Percentiles rank a stretch among this genome's conserved stretches.
Conservation (phyloP, 208 protist species). For the Strigomonas culicis region DNA sequence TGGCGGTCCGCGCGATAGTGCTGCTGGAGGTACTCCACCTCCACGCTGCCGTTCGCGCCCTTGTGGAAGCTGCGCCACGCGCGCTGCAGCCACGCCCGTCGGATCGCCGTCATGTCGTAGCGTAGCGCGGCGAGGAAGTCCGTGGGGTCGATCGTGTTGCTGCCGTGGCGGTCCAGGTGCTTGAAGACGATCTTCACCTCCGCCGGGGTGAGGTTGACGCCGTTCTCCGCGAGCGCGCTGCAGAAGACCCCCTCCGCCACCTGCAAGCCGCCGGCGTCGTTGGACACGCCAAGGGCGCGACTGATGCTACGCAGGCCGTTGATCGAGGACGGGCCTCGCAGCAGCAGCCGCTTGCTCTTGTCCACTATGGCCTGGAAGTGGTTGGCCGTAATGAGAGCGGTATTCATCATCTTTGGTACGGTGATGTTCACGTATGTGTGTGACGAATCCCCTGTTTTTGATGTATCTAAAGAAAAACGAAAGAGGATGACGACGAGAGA, state of each 20-base stretch:
- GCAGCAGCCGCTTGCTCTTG: constrained; percentile 58
- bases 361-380: constrained; percentile 35
- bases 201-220: constrained; percentile 36
- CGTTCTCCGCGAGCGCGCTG: constrained; percentile 34
- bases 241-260: constrained; percentile 37
- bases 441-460: too few species aligned
- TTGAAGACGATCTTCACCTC: constrained; percentile 57
- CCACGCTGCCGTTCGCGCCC: constrained; percentile 30
- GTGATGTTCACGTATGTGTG: too few species aligned
- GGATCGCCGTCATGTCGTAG: constrained; percentile 38
- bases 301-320: constrained; percentile 80
- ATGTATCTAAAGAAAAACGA: background rate
- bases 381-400: constrained; percentile 26
- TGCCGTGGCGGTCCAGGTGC: constrained; percentile 57
- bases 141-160: constrained; percentile 48
- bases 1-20: constrained; percentile 46
- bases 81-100: constrained; percentile 53
- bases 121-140: constrained; percentile 72
- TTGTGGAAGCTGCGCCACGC: constrained; percentile 56
- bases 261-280: constrained; percentile 45
- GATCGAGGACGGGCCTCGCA: constrained; percentile 29
- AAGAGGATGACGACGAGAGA: too few species aligned
- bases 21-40: constrained; percentile 36
- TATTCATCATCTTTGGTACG: too few species aligned
- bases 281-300: constrained; percentile 55